phyloP scores from a whole-genome alignment of 768 basidiomycete genomes.

The Aureoboletus auriporus region DNA sequence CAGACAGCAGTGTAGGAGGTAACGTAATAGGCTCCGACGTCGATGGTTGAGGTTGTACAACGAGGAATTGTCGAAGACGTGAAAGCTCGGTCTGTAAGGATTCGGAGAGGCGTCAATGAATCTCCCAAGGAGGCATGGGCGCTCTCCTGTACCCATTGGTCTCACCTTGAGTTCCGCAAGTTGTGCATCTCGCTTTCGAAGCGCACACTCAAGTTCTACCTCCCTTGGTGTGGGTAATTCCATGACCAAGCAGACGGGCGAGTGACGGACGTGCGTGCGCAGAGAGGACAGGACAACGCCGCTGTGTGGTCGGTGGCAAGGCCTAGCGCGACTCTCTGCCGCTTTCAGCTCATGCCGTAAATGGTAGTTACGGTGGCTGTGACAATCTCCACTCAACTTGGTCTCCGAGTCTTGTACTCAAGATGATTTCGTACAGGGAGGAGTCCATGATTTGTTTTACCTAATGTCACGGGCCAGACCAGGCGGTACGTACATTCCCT shows the following conservation, averaged over 20 bases:
- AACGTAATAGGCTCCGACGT: conserved; percentile 62
- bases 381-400: not conserved
- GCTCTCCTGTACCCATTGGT: conserved; percentile 19
- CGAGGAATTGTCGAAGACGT: conserved; percentile 61
- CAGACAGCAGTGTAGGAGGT: conserved; percentile 64
- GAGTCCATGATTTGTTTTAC: no score
- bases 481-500: no score
- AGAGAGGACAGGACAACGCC: conserved; percentile 13
- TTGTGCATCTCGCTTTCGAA: conserved; percentile 74
- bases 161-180: conserved; percentile 69
- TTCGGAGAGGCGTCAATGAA: conserved; percentile 16
- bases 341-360: conserved; percentile 27
- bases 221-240: conserved; percentile 71
- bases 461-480: no score
- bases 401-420: no score
- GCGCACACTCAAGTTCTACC: conserved; percentile 73
- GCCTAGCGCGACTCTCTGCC: conserved; percentile 22
- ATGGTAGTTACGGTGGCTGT: conserved; percentile 25
- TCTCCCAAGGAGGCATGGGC: conserved; percentile 15
- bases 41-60: conserved; percentile 54
- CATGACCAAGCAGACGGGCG: conserved; percentile 38
- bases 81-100: conserved; percentile 64
- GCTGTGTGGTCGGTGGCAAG: conserved; percentile 31
- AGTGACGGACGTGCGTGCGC: conserved; percentile 11
- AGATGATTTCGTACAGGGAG: no score